These are phyloP conservation scores for Coemansia sp. DNA, from an alignment of 371 early-diverging fungal genomes.

Conservation along the genomic window DNA sequence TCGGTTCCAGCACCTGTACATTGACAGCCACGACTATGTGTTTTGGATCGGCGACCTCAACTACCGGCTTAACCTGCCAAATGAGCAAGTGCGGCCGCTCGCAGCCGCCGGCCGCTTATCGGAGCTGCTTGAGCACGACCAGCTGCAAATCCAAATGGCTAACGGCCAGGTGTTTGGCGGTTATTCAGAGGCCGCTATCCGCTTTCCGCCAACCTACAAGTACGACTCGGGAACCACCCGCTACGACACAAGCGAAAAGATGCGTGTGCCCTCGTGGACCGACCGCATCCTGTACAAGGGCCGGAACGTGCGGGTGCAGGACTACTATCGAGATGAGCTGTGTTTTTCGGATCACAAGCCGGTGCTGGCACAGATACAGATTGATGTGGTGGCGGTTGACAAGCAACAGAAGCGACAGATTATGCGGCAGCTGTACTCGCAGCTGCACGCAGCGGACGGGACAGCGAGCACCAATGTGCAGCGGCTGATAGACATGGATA, in stretches of 20 bases:
- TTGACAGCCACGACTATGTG: slow-evolving; percentile 58
- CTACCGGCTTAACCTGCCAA: slow-evolving; percentile 75
- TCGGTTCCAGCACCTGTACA: slow-evolving; percentile 61
- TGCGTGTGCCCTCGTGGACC: slow-evolving; percentile 88
- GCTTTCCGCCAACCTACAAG: slow-evolving; percentile 88
- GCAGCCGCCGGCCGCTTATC: slow-evolving; percentile 53
- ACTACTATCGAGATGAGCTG: slow-evolving; percentile 47
- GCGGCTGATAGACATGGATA: slow-evolving; percentile 26
- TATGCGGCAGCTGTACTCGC: slow-evolving; percentile 22
- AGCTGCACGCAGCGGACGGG: slow-evolving; percentile 4
- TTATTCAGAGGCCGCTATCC: slow-evolving; percentile 76
- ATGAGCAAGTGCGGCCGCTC: slow-evolving; percentile 60
- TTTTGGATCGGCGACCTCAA: slow-evolving; percentile 97
- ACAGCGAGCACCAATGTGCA: slow-evolving; percentile 6
- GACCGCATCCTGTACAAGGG: slow-evolving; percentile 76
- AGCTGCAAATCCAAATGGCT: slow-evolving; percentile 69
- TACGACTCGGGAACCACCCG: slow-evolving; percentile 58
- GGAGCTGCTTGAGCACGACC: slow-evolving; percentile 51
- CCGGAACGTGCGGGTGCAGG: slow-evolving; percentile 16
- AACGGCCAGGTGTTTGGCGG: slow-evolving; percentile 61
- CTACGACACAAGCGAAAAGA: slow-evolving; percentile 78
- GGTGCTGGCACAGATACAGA: slow-evolving; percentile 39
- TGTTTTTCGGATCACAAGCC: slow-evolving; percentile 49
- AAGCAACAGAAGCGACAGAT: slow-evolving; percentile 37
- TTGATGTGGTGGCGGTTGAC: slow-evolving; percentile 39